These are phyloP conservation scores for Perilla frutescens DNA, from an alignment of 257 asterid genomes.

Conservation along the genomic window DNA sequence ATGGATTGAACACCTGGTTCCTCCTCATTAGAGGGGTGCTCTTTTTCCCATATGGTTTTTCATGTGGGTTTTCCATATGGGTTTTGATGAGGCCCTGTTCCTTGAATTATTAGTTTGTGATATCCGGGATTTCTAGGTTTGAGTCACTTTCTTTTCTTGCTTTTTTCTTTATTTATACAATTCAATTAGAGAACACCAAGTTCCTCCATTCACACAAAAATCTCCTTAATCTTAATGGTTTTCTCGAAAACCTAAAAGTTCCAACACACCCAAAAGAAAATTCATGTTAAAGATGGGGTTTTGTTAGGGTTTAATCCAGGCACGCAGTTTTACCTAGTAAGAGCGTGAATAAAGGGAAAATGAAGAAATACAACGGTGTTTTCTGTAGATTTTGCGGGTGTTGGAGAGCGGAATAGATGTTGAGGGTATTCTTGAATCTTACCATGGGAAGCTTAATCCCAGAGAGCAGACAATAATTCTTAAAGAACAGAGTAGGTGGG, in stretches of 20 bases:
- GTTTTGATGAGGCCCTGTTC: too few species aligned
- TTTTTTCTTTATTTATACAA: too few species aligned
- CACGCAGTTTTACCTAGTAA: conserved; percentile 44
- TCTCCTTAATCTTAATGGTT: conserved; percentile 20
- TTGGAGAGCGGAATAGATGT: conserved; percentile 66
- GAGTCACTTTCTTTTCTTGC: too few species aligned
- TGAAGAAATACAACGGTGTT: conserved; percentile 64
- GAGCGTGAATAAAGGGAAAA: conserved; percentile 50
- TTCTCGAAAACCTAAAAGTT: conserved; percentile 27
- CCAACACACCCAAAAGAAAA: conserved; percentile 43
- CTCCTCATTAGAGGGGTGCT: too few species aligned
- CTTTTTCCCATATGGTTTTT: too few species aligned
- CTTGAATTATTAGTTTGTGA: too few species aligned
- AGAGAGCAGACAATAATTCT: conserved; percentile 88
- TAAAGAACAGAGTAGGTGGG: conserved; percentile 86
- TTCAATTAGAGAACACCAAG: too few species aligned
- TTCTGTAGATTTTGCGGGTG: conserved; percentile 66
- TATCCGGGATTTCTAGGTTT: too few species aligned
- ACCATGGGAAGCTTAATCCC: conserved; percentile 70
- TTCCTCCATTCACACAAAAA: conserved; percentile 13
- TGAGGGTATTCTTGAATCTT: conserved; percentile 59
- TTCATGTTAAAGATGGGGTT: conserved; percentile 39
- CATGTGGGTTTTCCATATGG: too few species aligned
- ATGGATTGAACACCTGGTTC: too few species aligned
- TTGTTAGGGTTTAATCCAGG: conserved; percentile 67